Percentiles rank a stretch among this genome's conserved stretches.
These are phyloP conservation scores for Skeletonema grethae DNA, from an alignment of 108 stramenopile genomes.

Conservation along the genomic window DNA sequence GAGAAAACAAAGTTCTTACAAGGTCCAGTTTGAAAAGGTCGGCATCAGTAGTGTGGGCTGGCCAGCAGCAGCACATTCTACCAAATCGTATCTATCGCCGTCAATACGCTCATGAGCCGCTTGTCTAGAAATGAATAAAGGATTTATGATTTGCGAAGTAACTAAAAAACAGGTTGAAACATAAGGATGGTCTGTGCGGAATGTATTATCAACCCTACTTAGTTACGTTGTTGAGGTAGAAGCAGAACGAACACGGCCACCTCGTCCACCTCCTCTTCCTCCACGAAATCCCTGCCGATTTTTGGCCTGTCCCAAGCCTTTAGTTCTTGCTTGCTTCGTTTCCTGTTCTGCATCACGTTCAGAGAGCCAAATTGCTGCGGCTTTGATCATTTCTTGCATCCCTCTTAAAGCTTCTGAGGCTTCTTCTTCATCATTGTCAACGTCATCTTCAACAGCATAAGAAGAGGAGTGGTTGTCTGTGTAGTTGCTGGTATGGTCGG, in stretches of 20 bases:
- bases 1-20: too few species aligned
- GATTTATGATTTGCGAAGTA: too few species aligned
- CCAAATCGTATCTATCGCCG: too few species aligned
- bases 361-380: slow-evolving; percentile 80
- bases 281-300: neutral
- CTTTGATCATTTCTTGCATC: slow-evolving; percentile 76
- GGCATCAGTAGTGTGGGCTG: too few species aligned
- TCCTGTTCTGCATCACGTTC: slow-evolving; percentile 65
- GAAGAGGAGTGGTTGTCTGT: neutral
- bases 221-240: neutral
- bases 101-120: too few species aligned
- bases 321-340: slow-evolving; percentile 2
- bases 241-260: neutral
- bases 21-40: too few species aligned
- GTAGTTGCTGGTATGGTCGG: neutral
- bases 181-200: too few species aligned
- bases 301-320: neutral
- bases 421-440: slow-evolving; percentile 39
- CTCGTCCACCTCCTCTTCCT: slow-evolving; percentile 1
- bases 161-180: too few species aligned
- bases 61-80: too few species aligned
- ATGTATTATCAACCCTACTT: too few species aligned
- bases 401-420: slow-evolving; percentile 35
- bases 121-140: too few species aligned
- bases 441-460: slow-evolving; percentile 12